These are phyloP conservation scores for Naganishia cerealis DNA, from an alignment of 1,284 basidiomycete genomes.

Conservation along the genomic window DNA sequence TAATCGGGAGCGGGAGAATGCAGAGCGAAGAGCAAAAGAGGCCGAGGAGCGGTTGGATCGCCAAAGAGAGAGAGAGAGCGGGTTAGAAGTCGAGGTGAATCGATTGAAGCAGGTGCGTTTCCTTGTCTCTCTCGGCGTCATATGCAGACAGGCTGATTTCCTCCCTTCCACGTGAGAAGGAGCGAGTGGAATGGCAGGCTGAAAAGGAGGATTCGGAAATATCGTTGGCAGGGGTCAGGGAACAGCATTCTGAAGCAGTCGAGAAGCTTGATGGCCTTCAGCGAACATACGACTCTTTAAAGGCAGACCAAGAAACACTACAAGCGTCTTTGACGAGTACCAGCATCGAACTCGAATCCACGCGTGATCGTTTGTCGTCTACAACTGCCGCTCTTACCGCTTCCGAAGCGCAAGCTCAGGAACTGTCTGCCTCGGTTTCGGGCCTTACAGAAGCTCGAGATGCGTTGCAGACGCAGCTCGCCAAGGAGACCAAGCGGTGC, in stretches of 20 bases:
- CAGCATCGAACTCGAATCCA: not conserved
- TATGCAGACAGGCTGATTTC: not conserved
- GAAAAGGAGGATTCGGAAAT: slow-evolving; percentile 15
- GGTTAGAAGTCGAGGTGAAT: slow-evolving; percentile 50
- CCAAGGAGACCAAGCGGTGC: slow-evolving; percentile 41
- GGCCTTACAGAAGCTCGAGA: slow-evolving; percentile 37
- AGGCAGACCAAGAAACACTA: slow-evolving; percentile 26
- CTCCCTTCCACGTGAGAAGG: not conserved
- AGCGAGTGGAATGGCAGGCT: not conserved
- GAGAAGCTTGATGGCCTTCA: slow-evolving; percentile 20
- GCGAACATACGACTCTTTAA: slow-evolving; percentile 23
- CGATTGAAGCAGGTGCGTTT: slow-evolving; percentile 48
- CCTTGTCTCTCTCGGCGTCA: not conserved
- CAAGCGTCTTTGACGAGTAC: slow-evolving; percentile 6
- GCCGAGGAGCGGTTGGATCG: slow-evolving; percentile 47
- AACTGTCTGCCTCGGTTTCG: slow-evolving; percentile 35
- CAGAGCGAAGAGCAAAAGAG: slow-evolving; percentile 19
- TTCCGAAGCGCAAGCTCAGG: not conserved
- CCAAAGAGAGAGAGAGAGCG: slow-evolving; percentile 47
- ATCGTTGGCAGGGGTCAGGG: slow-evolving; percentile 5
- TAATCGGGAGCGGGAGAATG: slow-evolving; percentile 34
- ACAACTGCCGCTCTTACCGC: not conserved
- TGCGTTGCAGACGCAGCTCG: slow-evolving; percentile 36
- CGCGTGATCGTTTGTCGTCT: slow-evolving; percentile 4
- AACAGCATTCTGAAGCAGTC: slow-evolving; percentile 30